Evolutionary conservation across 176 grass and related monocot species (phyloP).

Genomic region (Chrysopogon serrulatus): DNA sequence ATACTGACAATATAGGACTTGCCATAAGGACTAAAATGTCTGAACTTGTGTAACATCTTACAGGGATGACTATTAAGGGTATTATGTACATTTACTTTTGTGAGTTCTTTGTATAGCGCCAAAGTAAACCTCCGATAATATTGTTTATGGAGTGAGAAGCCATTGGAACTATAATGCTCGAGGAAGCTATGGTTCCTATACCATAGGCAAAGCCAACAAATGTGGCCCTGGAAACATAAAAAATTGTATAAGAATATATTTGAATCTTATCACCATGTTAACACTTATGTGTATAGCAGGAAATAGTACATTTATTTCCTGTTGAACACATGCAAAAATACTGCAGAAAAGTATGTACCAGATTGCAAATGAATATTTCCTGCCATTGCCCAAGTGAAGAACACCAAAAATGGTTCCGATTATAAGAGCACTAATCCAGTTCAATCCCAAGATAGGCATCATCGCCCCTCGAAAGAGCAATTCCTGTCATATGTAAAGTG

Average conservation of each 20-base stretch:
- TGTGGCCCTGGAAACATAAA: constrained; percentile 61
- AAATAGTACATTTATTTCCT: not conserved
- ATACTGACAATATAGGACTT: not conserved
- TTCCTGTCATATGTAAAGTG: constrained; percentile 46
- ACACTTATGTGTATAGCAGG: not conserved
- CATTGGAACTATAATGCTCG: constrained; percentile 77
- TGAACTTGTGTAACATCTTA: not conserved
- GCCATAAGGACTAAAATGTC: not conserved
- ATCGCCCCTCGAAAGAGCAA: constrained; percentile 74
- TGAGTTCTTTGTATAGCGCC: constrained; percentile 38
- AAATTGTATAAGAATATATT: not conserved
- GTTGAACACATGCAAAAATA: constrained; percentile 4
- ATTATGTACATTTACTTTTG: constrained; percentile 13
- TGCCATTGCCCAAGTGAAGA: constrained; percentile 78
- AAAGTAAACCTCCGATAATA: constrained; percentile 71
- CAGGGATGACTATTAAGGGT: not conserved
- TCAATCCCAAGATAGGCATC: constrained; percentile 77
- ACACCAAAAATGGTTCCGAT: constrained; percentile 64
- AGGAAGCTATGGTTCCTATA: constrained; percentile 65
- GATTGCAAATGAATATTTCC: constrained; percentile 67
- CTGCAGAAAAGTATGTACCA: constrained; percentile 34
- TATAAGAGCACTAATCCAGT: constrained; percentile 70
- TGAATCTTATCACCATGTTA: not conserved
- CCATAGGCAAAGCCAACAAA: constrained; percentile 90
- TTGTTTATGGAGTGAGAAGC: constrained; percentile 90